Conservation (phyloP, 306 rosid genomes). For the Vachellia pachyceras region DNA sequence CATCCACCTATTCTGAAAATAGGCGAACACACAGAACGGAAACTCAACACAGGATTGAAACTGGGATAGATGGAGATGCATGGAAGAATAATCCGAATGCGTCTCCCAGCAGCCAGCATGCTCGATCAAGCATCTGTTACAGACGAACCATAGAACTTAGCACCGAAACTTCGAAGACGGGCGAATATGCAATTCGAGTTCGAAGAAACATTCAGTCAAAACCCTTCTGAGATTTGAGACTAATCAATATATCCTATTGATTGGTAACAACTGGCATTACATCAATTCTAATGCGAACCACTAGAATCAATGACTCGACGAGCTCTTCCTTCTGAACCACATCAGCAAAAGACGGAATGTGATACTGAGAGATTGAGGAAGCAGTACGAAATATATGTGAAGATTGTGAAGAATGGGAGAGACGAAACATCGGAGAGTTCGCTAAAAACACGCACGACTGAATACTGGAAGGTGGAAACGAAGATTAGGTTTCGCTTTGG, state of each 20-base stretch:
- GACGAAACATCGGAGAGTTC: no score
- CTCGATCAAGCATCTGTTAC: slow-evolving; percentile 1
- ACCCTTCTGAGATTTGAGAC: background rate
- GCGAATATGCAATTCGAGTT: background rate
- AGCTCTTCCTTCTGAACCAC: background rate
- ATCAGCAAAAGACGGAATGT: background rate
- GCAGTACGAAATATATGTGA: background rate
- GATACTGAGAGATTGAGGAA: background rate
- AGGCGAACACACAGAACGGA: slow-evolving; percentile 7
- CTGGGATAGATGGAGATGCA: slow-evolving; percentile 20
- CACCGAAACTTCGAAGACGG: background rate
- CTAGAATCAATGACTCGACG: background rate
- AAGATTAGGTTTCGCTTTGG: no score
- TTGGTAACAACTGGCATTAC: background rate
- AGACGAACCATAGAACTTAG: background rate
- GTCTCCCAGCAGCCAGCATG: slow-evolving; percentile 29
- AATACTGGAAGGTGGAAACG: no score
- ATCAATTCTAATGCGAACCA: background rate
- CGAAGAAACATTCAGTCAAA: background rate
- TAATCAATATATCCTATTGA: no score
- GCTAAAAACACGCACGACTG: no score
- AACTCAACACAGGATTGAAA: background rate
- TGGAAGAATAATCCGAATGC: slow-evolving; percentile 5
- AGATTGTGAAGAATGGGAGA: no score
- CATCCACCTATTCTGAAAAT: slow-evolving; percentile 5